Base-by-base conservation (phyloP, 805 yeast genomes). In the Vanderwaltozyma tropicalis region DNA sequence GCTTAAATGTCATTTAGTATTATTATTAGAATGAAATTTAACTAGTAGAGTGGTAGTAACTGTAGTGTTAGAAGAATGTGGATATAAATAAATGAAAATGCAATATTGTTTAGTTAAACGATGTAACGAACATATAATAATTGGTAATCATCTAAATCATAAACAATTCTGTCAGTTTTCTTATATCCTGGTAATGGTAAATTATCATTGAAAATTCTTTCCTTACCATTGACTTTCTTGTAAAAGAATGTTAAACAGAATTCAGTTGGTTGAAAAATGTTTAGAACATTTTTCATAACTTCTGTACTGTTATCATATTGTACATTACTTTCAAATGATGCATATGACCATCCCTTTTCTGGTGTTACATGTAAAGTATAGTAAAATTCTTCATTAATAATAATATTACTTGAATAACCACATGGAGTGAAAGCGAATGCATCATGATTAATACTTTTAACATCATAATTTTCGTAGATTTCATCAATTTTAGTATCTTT, bases 361-460 rank as follows among this genome's bases (percentile, higher is more conserved):
- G 97, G 97, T 0, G 98, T 92, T 30, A 92, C 83, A 57, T 92
- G 97, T 41, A 88, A 67, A 8, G 96, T 89, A 55, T 81, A 82
- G 57, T 79, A 81, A 53, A 75, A 76, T 48, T 72, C 69, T 30
- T 68, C 72, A 32, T 74, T 67, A 32, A 81, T 58, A 28, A 88
- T 67, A 15, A 94, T 79, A 59, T 89, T 89, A 32, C 96, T 84
- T 2, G 96, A 85, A 54, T 77, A 89, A 7, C 98, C 98, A 59
- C 97, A 89, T 1, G 98, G 98, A 4, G 82, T 67, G 59, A 89
- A 89, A 21, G 92, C 79, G 62, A 86, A 89, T 8, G 95, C 83
- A 63, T 89, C 97, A 50, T 80, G 86, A 39, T 64, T 57, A 41
- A 79, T 57, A 10, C 63, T 35, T 10, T 41, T 39, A 5, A 41